phyloP scores from a whole-genome alignment of 306 rosid species.

The Notholithocarpus densiflorus region DNA sequence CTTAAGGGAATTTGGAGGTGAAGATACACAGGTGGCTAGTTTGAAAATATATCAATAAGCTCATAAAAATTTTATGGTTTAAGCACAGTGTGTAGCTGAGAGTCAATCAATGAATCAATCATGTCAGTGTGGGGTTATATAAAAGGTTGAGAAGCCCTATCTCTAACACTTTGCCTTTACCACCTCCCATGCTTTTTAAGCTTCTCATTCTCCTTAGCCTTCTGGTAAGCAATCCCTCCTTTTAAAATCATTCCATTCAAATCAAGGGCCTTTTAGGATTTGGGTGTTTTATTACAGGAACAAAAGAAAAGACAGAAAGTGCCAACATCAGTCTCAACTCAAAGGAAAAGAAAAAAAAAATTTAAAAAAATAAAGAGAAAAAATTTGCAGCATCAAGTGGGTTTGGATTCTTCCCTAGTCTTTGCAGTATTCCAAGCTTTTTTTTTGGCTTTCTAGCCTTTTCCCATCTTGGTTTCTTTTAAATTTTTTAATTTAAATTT shows the following conservation, averaged over 20 bases:
- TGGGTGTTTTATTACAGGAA: conserved; percentile 64
- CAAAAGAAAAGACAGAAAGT: conserved; percentile 52
- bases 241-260: conserved; percentile 31
- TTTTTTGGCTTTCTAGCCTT: conserved; percentile 23
- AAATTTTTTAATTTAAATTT: not conserved
- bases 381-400: conserved; percentile 30
- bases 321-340: conserved; percentile 24
- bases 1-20: not conserved
- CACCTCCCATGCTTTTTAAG: conserved; percentile 28
- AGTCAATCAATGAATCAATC: conserved; percentile 62
- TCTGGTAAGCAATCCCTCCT: conserved; percentile 7
- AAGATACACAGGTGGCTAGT: not conserved
- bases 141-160: conserved; percentile 10
- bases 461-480: conserved; percentile 15
- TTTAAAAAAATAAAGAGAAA: not conserved
- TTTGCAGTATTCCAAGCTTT: conserved; percentile 25
- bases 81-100: conserved; percentile 9
- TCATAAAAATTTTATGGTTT: not conserved
- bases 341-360: conserved; percentile 1
- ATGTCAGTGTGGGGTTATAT: conserved; percentile 41
- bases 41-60: not conserved
- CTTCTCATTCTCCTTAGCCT: conserved; percentile 22
- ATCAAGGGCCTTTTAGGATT: conserved; percentile 45
- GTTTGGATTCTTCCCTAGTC: conserved; percentile 36
- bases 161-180: conserved; percentile 25